Conservation (phyloP, 1,284 basidiomycete species). For the Cutaneotrichosporon daszewskae region DNA sequence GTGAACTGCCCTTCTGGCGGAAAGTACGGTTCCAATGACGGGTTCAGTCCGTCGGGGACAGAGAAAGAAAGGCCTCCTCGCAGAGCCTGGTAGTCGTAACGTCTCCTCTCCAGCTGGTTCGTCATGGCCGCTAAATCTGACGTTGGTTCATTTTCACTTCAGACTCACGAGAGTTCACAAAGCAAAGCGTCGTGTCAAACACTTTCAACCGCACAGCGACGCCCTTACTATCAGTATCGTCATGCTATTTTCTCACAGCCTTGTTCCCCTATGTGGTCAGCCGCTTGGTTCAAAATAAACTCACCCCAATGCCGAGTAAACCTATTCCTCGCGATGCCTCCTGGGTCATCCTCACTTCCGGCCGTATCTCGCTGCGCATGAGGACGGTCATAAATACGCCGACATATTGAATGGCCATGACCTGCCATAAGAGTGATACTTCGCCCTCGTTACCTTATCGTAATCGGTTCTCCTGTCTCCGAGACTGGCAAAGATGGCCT, state of each 20-base stretch:
- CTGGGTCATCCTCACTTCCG: slow-evolving; percentile 23
- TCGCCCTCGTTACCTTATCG: slow-evolving; percentile 24
- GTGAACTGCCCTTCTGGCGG: slow-evolving; percentile 17
- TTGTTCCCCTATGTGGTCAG: slow-evolving; percentile 40
- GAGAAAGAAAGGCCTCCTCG: slow-evolving; percentile 27
- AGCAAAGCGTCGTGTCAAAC: slow-evolving; percentile 50
- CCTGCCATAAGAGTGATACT: slow-evolving; percentile 9
- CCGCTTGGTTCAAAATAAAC: slow-evolving; percentile 17
- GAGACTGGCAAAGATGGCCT: slow-evolving; percentile 51
- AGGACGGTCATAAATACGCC: slow-evolving; percentile 54
- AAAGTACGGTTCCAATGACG: slow-evolving; percentile 35
- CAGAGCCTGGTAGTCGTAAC: slow-evolving; percentile 34
- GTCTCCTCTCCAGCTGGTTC: slow-evolving; percentile 51
- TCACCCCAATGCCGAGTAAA: slow-evolving; percentile 38
- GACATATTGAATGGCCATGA: slow-evolving; percentile 36
- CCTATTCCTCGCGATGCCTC: slow-evolving; percentile 38
- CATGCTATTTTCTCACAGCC: no score
- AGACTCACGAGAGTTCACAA: slow-evolving; percentile 56
- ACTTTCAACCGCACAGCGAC: slow-evolving; percentile 45
- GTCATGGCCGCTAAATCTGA: slow-evolving; percentile 55
- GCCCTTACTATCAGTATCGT: no score
- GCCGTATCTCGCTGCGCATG: slow-evolving; percentile 46
- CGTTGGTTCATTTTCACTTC: slow-evolving; percentile 3
- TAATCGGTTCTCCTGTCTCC: slow-evolving; percentile 45
- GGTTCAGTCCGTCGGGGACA: slow-evolving; percentile 12